Evolutionary conservation across 441 rosid genomes (phyloP).

Genomic region (Brassica hybrid): DNA sequence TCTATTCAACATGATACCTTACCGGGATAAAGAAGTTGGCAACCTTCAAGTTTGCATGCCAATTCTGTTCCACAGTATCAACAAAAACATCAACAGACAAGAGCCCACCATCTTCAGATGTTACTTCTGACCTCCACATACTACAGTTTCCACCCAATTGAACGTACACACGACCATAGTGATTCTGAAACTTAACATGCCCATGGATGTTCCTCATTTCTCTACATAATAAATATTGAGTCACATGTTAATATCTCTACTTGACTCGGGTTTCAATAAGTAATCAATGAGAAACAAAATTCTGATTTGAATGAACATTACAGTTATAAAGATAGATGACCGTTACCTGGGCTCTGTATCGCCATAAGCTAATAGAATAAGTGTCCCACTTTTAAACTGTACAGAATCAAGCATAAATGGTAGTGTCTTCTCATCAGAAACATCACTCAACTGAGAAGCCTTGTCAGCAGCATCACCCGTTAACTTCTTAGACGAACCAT

Average conservation of each 20-base stretch:
- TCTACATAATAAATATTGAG: slow-evolving; percentile 51
- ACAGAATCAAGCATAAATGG: slow-evolving; percentile 94
- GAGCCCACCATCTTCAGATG: slow-evolving; percentile 95
- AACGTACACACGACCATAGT: slow-evolving; percentile 83
- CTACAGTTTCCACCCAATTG: slow-evolving; percentile 91
- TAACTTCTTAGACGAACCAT: too few species aligned
- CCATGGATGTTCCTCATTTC: slow-evolving; percentile 90
- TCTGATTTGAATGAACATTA: slow-evolving; percentile 6
- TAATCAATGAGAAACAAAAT: slow-evolving; percentile 8
- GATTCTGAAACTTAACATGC: slow-evolving; percentile 91
- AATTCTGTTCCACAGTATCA: slow-evolving; percentile 83
- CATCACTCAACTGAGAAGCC: slow-evolving; percentile 70
- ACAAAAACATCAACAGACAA: slow-evolving; percentile 95
- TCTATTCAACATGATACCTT: slow-evolving; percentile 54
- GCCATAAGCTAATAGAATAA: slow-evolving; percentile 90
- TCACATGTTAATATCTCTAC: slow-evolving; percentile 30
- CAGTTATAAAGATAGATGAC: slow-evolving; percentile 23
- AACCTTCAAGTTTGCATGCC: slow-evolving; percentile 96
- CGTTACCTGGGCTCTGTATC: slow-evolving; percentile 94
- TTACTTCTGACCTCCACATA: slow-evolving; percentile 85
- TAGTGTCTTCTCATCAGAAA: slow-evolving; percentile 69
- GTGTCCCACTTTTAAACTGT: slow-evolving; percentile 86
- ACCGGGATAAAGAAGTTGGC: slow-evolving; percentile 95
- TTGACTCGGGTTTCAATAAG: slow-evolving; percentile 12
- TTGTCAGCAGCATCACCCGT: slow-evolving; percentile 64